These are phyloP conservation scores for Dionaea muscipula DNA, from an alignment of 179 eudicot genomes.

Conservation along the genomic window DNA sequence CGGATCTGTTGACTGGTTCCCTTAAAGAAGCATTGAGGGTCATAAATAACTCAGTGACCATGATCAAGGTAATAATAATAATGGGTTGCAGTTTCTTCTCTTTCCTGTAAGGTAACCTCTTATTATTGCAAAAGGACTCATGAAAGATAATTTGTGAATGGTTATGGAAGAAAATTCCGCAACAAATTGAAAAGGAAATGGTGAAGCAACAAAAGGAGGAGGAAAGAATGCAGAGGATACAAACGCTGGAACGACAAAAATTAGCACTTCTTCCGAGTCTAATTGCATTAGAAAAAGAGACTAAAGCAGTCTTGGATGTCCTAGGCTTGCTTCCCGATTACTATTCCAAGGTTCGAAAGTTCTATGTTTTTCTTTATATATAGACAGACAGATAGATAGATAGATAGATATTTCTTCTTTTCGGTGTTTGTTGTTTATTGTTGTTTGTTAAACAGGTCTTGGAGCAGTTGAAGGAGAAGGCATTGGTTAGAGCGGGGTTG, in stretches of 20 bases:
- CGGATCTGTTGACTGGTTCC: slow-evolving; percentile 43
- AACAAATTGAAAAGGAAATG: background rate
- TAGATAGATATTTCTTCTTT: background rate
- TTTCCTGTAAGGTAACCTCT: background rate
- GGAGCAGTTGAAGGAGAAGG: slow-evolving; percentile 59
- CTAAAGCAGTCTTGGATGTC: slow-evolving; percentile 27
- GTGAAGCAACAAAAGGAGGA: slow-evolving; percentile 32
- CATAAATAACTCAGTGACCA: slow-evolving; percentile 36
- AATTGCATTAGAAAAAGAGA: slow-evolving; percentile 21
- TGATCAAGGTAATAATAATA: slow-evolving; percentile 39
- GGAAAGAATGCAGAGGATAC: no score
- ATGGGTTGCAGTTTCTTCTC: background rate
- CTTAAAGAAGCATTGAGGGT: slow-evolving; percentile 50
- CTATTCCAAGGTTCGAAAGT: slow-evolving; percentile 28
- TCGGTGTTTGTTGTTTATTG: background rate
- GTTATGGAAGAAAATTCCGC: no score
- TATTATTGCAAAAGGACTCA: background rate
- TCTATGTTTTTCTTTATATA: background rate
- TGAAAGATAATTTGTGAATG: background rate
- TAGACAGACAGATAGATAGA: no score
- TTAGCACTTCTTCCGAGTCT: slow-evolving; percentile 31
- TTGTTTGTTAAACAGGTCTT: slow-evolving; percentile 36
- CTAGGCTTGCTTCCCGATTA: slow-evolving; percentile 35
- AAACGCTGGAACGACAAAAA: slow-evolving; percentile 26
- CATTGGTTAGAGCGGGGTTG: slow-evolving; percentile 43